Base-by-base conservation (phyloP, 176 grass and related monocot genomes). In the Aegilops bicornis region DNA sequence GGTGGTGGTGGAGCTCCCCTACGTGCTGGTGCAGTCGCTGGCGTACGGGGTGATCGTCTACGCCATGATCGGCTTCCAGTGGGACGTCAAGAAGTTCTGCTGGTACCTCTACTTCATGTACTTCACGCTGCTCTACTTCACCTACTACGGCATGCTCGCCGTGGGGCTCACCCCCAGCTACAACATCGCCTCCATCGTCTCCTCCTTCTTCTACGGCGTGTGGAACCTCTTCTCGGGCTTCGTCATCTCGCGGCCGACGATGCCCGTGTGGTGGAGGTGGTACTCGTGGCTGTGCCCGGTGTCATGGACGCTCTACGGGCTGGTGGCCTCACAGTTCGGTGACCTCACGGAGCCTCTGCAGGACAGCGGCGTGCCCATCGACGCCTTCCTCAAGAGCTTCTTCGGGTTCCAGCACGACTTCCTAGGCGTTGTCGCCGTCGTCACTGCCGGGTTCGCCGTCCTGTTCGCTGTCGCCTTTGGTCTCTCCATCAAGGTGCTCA, bases 91-190 rank as follows among this genome's bases (percentile, higher is more conserved):
- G 35, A 92, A 92, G 61, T 89, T 92, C 90, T 89, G 80, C 25
- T 92, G 90, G 90, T 92, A 92, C 82, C 59, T 92, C 45, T 92
- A 88, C 76, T 92, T 88, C 82, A 92, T 92, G 90, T 92, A 87
- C 87, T 92, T 92, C 87, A 92, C 90, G 24, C 78, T 92, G 27
- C 87, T 92, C 6, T 92, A 89, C 83, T 92, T 92, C 87, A 92
- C 90, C 65, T 89, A 76, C 76, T 92, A 89, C n/a, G 90, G 90
- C 54, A 92, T 92, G 90, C 67, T 92, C 54, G 10, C 83, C 7
- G 90, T 92, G 19, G 90, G 87, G 27, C 67, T 92, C 52, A 92
- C 90, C 15, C 90, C 87, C 3, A 86, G 76, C 60, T 86, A 89
- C 87, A 87, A 87, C 79, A 92, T 92, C 14, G 90, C 87, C 13